A percentile compares a stretch with the other conserved stretches of the same genome.
Conservation (phyloP, 139 green algal genomes). For the Closterium sp. region DNA sequence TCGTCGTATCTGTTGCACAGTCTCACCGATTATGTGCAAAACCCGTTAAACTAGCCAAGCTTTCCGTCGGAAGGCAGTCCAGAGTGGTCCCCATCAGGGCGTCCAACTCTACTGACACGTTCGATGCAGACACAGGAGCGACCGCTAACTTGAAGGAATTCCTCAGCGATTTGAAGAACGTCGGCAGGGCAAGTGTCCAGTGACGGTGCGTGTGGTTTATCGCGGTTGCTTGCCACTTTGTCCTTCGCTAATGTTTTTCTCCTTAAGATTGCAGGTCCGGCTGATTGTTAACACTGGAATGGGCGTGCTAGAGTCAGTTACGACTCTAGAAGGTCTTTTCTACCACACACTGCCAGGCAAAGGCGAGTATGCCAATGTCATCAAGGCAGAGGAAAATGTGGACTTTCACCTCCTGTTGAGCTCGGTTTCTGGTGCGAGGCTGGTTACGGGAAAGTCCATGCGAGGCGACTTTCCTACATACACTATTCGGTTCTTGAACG, state of each 20-base stretch:
- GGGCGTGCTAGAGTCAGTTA: slow-evolving; percentile 39
- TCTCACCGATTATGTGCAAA: too few relatives aligned
- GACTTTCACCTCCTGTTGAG: slow-evolving; percentile 35
- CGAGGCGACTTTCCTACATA: slow-evolving; percentile 9
- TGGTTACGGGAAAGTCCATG: slow-evolving; percentile 1
- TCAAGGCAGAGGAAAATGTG: slow-evolving; percentile 40
- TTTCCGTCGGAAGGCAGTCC: too few relatives aligned
- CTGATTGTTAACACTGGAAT: slow-evolving; percentile 38
- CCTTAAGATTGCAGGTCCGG: slow-evolving; percentile 12
- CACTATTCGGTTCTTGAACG: slow-evolving; percentile 33
- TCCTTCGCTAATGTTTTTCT: background rate
- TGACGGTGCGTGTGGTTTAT: background rate
- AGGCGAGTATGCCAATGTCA: slow-evolving; percentile 35
- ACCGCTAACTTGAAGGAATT: slow-evolving; percentile 25
- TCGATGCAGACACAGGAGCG: too few relatives aligned
- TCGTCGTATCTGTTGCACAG: too few relatives aligned
- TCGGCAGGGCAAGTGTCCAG: slow-evolving; percentile 20
- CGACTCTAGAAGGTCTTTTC: slow-evolving; percentile 32
- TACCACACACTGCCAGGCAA: slow-evolving; percentile 18
- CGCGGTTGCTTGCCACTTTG: slow-evolving; percentile 18
- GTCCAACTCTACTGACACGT: too few relatives aligned
- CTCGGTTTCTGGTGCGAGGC: slow-evolving; percentile 12
- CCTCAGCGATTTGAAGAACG: slow-evolving; percentile 11
- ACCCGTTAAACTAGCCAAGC: too few relatives aligned
- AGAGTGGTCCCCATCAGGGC: too few relatives aligned